These are phyloP conservation scores for Backusella westeae DNA, from an alignment of 192 early-diverging fungal genomes.

Conservation along the genomic window DNA sequence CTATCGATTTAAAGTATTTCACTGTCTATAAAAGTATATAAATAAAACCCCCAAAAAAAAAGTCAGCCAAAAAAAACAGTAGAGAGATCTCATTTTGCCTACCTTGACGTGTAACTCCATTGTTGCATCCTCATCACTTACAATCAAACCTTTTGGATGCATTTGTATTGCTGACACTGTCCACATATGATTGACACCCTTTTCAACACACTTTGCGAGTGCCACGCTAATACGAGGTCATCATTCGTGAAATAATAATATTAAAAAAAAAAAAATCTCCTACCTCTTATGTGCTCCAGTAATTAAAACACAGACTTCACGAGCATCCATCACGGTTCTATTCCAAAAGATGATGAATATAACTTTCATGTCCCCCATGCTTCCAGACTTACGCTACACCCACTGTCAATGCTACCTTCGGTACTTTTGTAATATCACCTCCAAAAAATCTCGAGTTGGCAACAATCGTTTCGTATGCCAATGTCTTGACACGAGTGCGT, in stretches of 20 bases:
- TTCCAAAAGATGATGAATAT: background rate
- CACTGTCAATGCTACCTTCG: constrained; percentile 81
- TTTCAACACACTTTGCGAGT: constrained; percentile 81
- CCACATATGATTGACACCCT: constrained; percentile 86
- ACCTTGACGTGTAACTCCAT: constrained; percentile 81
- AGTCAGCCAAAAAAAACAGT: background rate
- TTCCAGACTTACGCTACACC: constrained; percentile 61
- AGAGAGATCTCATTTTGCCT: background rate
- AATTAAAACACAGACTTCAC: constrained; percentile 81
- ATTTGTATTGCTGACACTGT: constrained; percentile 83
- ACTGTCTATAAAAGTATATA: constrained; percentile 50
- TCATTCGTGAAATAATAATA: background rate
- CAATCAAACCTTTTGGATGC: constrained; percentile 76
- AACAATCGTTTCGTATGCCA: constrained; percentile 60
- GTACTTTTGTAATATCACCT: constrained; percentile 77
- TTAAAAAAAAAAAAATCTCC: constrained; percentile 27
- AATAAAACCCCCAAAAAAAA: background rate
- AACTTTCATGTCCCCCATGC: background rate
- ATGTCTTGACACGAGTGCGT: constrained; percentile 82
- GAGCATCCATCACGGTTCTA: constrained; percentile 82
- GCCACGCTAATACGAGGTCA: constrained; percentile 42
- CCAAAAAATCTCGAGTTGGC: constrained; percentile 51
- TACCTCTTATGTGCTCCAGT: constrained; percentile 73
- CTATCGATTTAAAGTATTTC: constrained; percentile 84
- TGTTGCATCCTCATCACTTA: constrained; percentile 84